Evolutionary conservation across 2,329 filamentous ascomycete genomes (phyloP).

Genomic region (Fusarium nelsonii): DNA sequence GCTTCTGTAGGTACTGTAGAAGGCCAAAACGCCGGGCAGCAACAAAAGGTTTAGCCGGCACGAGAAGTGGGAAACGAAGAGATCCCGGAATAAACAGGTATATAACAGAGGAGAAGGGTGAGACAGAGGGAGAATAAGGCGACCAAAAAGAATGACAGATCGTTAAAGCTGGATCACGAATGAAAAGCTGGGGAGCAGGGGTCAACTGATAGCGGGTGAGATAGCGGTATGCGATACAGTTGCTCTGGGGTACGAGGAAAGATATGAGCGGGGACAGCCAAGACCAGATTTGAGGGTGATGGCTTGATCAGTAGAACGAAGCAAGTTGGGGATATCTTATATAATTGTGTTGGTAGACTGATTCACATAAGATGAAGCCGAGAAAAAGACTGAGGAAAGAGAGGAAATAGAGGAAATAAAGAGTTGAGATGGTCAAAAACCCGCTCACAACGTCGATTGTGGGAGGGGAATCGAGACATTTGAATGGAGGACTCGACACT

Average conservation of each 20-base stretch:
- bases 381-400: slow-evolving; percentile 3
- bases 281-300: slow-evolving; percentile 15
- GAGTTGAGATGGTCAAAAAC: slow-evolving; percentile 22
- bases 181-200: slow-evolving; percentile 41
- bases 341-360: slow-evolving; percentile 1
- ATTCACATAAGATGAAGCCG: background rate
- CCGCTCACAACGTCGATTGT: slow-evolving; percentile 19
- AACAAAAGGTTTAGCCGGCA: slow-evolving; percentile 1
- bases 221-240: slow-evolving; percentile 48
- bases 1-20: slow-evolving; percentile 9
- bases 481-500: slow-evolving; percentile 16
- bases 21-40: slow-evolving; percentile 6
- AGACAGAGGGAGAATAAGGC: slow-evolving; percentile 22
- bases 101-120: background rate
- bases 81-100: slow-evolving; percentile 18
- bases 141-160: slow-evolving; percentile 37
- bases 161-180: slow-evolving; percentile 36
- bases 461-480: slow-evolving; percentile 30
- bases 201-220: slow-evolving; percentile 47
- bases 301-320: background rate
- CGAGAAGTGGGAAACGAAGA: slow-evolving; percentile 11
- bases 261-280: slow-evolving; percentile 45
- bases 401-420: slow-evolving; percentile 19
- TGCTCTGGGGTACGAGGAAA: slow-evolving; percentile 47
- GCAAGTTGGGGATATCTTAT: background rate